Evolutionary conservation across 164 flowering plant species (phyloP).

Genomic region (Piper betle): DNA sequence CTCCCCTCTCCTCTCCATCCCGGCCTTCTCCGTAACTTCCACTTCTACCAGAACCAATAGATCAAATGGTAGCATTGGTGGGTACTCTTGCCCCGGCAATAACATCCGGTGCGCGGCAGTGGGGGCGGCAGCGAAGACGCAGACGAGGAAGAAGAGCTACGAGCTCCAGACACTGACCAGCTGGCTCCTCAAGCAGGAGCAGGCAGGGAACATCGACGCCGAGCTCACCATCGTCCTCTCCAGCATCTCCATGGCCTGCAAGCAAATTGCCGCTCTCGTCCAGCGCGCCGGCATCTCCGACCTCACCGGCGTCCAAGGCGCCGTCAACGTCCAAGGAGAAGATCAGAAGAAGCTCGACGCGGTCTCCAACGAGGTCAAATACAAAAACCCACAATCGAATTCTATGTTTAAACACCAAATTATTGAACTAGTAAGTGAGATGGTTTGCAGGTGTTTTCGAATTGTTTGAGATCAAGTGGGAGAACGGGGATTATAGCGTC

Average conservation of each 20-base stretch:
- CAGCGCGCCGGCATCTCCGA: conserved; percentile 79
- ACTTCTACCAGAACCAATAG: not conserved
- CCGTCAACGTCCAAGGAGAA: conserved; percentile 83
- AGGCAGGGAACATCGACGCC: conserved; percentile 56
- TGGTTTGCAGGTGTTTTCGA: conserved; percentile 44
- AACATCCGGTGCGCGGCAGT: conserved; percentile 40
- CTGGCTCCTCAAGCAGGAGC: conserved; percentile 77
- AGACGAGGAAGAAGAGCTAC: conserved; percentile 39
- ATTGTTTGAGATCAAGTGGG: conserved; percentile 55
- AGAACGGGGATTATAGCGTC: conserved; percentile 63
- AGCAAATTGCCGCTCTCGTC: conserved; percentile 85
- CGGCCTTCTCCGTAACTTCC: conserved; percentile 5
- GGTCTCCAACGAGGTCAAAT: conserved; percentile 69
- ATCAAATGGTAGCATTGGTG: not conserved
- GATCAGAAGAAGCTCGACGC: conserved; percentile 97
- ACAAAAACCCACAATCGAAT: not conserved
- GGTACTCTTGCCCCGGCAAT: not conserved
- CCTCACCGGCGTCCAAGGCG: conserved; percentile 81
- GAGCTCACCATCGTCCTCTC: conserved; percentile 86
- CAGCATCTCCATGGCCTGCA: conserved; percentile 86
- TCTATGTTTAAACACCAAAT: not conserved
- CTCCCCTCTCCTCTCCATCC: conserved; percentile 4
- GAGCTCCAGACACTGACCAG: conserved; percentile 53
- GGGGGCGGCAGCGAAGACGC: conserved; percentile 22
- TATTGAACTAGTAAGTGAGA: not conserved